Evolutionary conservation across 768 basidiomycete species (phyloP).

Genomic region (Russula ochroleuca): DNA sequence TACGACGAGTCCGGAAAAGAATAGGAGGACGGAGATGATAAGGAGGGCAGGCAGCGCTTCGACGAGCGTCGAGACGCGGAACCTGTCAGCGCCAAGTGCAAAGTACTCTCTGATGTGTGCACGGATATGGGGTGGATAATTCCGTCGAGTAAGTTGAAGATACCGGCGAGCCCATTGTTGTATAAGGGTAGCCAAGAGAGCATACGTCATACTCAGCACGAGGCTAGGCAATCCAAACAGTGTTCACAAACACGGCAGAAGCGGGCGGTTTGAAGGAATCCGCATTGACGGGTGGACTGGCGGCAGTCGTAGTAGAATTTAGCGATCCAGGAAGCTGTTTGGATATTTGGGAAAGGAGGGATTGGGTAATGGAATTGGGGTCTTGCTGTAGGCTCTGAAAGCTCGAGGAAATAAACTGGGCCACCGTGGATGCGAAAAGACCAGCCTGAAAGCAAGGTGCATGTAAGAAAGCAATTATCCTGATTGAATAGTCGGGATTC

Average conservation of each 20-base stretch:
- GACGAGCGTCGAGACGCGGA: not conserved
- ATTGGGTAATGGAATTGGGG: not conserved
- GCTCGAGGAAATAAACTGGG: not conserved
- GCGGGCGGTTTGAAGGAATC: not conserved
- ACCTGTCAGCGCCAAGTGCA: constrained; percentile 1
- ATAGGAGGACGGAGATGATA: not conserved
- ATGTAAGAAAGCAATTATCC: not conserved
- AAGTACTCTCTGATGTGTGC: constrained; percentile 1
- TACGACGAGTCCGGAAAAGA: not conserved
- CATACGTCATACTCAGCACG: not conserved
- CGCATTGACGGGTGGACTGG: not conserved
- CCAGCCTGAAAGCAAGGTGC: not conserved
- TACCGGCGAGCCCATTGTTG: not conserved
- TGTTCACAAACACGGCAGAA: not conserved
- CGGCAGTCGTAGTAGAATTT: not conserved
- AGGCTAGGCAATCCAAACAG: not conserved
- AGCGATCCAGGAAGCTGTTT: not conserved
- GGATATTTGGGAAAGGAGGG: not conserved
- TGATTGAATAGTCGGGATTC: not conserved
- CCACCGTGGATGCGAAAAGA: not conserved
- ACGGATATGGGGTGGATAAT: not conserved
- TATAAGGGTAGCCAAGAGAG: not conserved
- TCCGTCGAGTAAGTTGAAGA: not conserved
- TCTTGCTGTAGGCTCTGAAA: not conserved
- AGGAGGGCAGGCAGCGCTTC: not conserved